Evolutionary conservation across 495 filamentous ascomycete genomes (phyloP).

Genomic region (Daldinia caldariorum): DNA sequence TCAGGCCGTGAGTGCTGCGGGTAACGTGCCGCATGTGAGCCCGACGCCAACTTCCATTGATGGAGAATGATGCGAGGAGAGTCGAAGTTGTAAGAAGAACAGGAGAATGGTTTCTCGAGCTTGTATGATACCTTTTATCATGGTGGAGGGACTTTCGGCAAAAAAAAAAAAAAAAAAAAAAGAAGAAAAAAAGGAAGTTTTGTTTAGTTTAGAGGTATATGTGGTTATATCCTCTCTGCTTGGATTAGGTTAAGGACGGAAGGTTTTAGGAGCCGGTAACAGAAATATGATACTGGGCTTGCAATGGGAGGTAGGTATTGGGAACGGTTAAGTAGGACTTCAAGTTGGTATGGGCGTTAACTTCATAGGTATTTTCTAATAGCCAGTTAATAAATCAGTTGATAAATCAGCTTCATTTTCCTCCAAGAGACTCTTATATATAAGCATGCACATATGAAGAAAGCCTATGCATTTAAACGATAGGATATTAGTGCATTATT

Average conservation of each 20-base stretch:
- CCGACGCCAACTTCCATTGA: conserved; percentile 28
- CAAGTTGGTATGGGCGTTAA: no score
- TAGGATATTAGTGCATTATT: conserved; percentile 9
- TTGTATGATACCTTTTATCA: background rate
- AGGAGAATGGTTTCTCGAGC: background rate
- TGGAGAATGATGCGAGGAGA: conserved; percentile 5
- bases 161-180: no score
- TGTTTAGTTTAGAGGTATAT: background rate
- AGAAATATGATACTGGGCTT: background rate
- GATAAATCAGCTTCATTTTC: no score
- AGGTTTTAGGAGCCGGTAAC: background rate
- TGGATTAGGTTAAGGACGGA: background rate
- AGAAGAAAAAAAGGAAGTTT: background rate
- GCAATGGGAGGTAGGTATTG: background rate
- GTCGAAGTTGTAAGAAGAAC: background rate
- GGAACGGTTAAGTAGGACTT: background rate
- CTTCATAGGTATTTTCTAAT: no score
- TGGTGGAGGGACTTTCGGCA: background rate
- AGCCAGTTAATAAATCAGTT: no score
- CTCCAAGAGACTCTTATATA: no score
- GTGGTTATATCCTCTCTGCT: background rate
- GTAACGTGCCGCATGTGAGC: conserved; percentile 23
- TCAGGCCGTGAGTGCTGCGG: background rate
- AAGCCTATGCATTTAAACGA: background rate
- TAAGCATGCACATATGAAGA: no score